phyloP scores from a whole-genome alignment of 176 grass and related monocot genomes.

The Lolium perenne region DNA sequence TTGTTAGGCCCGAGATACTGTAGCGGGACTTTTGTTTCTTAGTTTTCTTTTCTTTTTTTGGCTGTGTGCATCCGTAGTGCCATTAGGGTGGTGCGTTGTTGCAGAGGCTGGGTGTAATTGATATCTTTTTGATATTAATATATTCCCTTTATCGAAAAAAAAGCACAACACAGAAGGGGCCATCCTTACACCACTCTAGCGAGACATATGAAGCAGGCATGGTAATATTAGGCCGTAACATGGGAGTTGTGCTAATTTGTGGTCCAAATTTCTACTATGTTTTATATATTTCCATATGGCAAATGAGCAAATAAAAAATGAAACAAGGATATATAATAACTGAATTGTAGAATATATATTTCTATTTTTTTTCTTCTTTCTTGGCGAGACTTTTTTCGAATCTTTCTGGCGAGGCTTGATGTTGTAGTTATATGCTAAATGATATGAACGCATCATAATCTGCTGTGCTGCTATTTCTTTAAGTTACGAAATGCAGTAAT shows the following conservation, averaged over 20 bases:
- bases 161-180: conserved; percentile 12
- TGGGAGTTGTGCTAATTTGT: background rate
- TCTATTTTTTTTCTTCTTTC: background rate
- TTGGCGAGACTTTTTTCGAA: background rate
- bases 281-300: conserved; percentile 12
- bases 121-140: too few species aligned
- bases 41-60: too few species aligned
- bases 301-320: background rate
- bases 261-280: background rate
- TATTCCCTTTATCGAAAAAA: too few species aligned
- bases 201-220: conserved; percentile 1
- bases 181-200: conserved; percentile 7
- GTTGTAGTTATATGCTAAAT: conserved; percentile 16
- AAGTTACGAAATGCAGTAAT: background rate
- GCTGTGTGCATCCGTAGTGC: too few species aligned
- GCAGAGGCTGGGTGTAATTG: too few species aligned
- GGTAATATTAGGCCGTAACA: background rate
- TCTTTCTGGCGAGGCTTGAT: background rate
- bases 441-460: background rate
- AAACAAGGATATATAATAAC: background rate
- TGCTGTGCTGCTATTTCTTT: background rate
- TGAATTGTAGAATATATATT: background rate
- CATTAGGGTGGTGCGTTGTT: too few species aligned
- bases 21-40: too few species aligned
- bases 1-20: too few species aligned